Evolutionary conservation across 306 rosid species (phyloP).

Genomic region (Cicer cuneatum): DNA sequence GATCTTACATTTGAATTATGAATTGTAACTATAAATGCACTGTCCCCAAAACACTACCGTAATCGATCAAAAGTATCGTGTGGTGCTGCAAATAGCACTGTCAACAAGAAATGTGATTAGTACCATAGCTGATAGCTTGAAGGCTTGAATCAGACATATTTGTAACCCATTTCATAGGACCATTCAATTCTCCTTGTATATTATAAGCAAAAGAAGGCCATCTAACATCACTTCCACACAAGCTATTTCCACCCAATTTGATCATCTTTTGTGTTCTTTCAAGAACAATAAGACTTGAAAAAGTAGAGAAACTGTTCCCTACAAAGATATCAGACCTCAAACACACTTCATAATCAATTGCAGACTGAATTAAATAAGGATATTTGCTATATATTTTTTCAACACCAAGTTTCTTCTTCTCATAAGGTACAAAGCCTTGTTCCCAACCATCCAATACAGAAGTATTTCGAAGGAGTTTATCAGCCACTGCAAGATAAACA

Average conservation of each 20-base stretch:
- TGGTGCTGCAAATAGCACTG: not conserved
- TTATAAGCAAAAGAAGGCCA: slow-evolving; percentile 94
- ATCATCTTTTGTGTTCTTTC: slow-evolving; percentile 78
- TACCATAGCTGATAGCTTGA: slow-evolving; percentile 77
- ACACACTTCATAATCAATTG: slow-evolving; percentile 93
- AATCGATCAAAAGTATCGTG: not conserved
- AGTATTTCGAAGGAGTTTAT: slow-evolving; percentile 69
- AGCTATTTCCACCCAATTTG: slow-evolving; percentile 43
- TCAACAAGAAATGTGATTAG: slow-evolving; percentile 69
- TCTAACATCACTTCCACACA: slow-evolving; percentile 55
- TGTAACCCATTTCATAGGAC: slow-evolving; percentile 75
- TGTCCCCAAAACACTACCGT: not conserved
- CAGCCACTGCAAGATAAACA: slow-evolving; percentile 81
- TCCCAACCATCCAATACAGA: slow-evolving; percentile 73
- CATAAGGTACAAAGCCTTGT: slow-evolving; percentile 70
- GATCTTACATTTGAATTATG: slow-evolving; percentile 14
- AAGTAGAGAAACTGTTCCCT: slow-evolving; percentile 90
- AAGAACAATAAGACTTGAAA: slow-evolving; percentile 83
- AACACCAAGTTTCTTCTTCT: slow-evolving; percentile 78
- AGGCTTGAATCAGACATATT: slow-evolving; percentile 77
- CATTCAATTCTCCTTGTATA: slow-evolving; percentile 63
- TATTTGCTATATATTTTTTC: slow-evolving; percentile 63
- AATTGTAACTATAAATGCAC: not conserved
- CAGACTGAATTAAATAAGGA: slow-evolving; percentile 85
- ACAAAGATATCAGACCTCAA: slow-evolving; percentile 74